These are phyloP conservation scores for Venturia aucupariae DNA, from an alignment of 2,329 filamentous ascomycete species.

Conservation along the genomic window DNA sequence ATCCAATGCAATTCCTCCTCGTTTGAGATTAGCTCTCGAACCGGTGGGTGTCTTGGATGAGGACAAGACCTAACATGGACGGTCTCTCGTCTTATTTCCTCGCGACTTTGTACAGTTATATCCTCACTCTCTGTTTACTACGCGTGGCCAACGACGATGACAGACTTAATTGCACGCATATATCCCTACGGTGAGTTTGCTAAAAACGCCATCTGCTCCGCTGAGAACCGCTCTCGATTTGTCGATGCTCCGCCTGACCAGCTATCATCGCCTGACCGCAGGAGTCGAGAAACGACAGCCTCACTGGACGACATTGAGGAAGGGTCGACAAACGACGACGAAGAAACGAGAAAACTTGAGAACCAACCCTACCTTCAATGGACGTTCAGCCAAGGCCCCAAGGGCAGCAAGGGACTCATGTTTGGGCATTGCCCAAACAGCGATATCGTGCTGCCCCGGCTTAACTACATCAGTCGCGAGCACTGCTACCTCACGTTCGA, in stretches of 20 bases:
- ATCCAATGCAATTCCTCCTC: background rate
- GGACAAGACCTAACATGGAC: background rate
- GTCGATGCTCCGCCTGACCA: background rate
- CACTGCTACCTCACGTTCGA: conserved; percentile 9
- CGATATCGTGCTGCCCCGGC: conserved; percentile 1
- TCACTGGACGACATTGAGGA: background rate
- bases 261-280: too few relatives aligned
- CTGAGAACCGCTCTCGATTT: background rate
- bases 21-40: background rate
- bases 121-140: background rate
- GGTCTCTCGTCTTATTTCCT: background rate
- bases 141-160: background rate
- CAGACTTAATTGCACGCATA: too few relatives aligned
- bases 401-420: background rate
- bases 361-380: background rate
- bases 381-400: background rate
- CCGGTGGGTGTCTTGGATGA: background rate
- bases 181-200: too few relatives aligned
- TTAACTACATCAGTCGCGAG: background rate
- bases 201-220: background rate
- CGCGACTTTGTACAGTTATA: background rate
- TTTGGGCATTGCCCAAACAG: background rate
- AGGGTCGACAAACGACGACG: background rate
- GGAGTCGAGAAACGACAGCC: too few relatives aligned
- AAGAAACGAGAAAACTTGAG: background rate